These are phyloP conservation scores for Penicillium paxilli DNA, from an alignment of 495 filamentous ascomycete genomes.

Conservation along the genomic window DNA sequence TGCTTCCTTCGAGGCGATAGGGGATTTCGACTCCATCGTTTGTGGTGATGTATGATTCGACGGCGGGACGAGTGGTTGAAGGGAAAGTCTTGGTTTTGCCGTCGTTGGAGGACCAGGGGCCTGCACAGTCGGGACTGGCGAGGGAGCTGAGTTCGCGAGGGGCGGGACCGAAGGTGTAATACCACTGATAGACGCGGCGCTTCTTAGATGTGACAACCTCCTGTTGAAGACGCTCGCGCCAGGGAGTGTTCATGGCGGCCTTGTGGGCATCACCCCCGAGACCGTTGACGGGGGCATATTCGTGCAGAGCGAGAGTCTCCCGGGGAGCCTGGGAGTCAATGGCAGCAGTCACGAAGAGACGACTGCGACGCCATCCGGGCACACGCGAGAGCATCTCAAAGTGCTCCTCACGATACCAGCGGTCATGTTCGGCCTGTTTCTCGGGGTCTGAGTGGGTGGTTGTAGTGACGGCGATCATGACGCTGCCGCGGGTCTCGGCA, in stretches of 20 bases:
- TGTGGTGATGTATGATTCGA: slow-evolving; percentile 67
- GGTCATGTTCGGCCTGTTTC: slow-evolving; percentile 56
- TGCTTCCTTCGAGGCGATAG: slow-evolving; percentile 73
- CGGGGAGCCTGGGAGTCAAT: slow-evolving; percentile 49
- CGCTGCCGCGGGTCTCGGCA: slow-evolving; percentile 53
- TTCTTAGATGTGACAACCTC: slow-evolving; percentile 57
- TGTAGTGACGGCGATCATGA: slow-evolving; percentile 61
- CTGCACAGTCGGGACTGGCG: slow-evolving; percentile 31
- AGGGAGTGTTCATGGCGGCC: slow-evolving; percentile 58
- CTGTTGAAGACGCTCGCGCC: slow-evolving; percentile 53
- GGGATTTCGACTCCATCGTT: slow-evolving; percentile 65
- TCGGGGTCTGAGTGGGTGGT: slow-evolving; percentile 51
- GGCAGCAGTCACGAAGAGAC: slow-evolving; percentile 60
- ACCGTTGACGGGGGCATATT: slow-evolving; percentile 65
- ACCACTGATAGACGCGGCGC: slow-evolving; percentile 64
- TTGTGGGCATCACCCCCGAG: slow-evolving; percentile 62
- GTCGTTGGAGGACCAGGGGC: slow-evolving; percentile 54
- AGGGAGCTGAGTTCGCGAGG: slow-evolving; percentile 63
- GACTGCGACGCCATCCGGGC: slow-evolving; percentile 72
- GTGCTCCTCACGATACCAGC: slow-evolving; percentile 75
- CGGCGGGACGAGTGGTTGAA: slow-evolving; percentile 50
- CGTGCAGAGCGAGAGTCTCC: slow-evolving; percentile 67
- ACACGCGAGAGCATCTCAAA: slow-evolving; percentile 67
- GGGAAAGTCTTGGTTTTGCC: slow-evolving; percentile 51
- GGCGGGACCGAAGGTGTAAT: slow-evolving; percentile 75